A percentile compares a stretch with the other conserved stretches of the same genome.
Conservation (phyloP, 2,329 filamentous ascomycete species). For the Aaosphaeria arxii region DNA sequence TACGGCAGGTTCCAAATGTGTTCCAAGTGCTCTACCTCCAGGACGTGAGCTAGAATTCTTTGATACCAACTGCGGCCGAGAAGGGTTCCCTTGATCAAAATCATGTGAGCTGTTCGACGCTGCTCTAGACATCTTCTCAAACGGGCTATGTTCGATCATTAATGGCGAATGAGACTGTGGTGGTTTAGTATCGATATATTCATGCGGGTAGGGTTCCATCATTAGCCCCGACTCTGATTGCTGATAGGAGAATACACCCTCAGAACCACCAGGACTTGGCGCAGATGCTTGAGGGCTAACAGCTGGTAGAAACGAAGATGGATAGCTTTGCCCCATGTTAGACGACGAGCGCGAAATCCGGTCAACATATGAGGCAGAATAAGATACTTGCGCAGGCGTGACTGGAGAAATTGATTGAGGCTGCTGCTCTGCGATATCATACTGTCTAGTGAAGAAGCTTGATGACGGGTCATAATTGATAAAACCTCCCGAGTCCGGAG, state of each 20-base stretch:
- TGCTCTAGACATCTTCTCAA: neutral
- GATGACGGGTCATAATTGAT: conserved; percentile 26
- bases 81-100: too few relatives aligned
- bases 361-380: neutral
- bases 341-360: neutral
- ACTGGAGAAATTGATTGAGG: conserved; percentile 18
- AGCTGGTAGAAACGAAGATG: conserved; percentile 15
- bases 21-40: conserved; percentile 38
- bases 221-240: neutral
- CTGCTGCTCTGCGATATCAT: conserved; percentile 15
- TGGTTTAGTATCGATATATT: conserved; percentile 6
- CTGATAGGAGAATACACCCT: conserved; percentile 5
- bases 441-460: conserved; percentile 21
- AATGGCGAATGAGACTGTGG: conserved; percentile 6
- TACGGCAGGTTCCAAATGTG: conserved; percentile 32
- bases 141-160: conserved; percentile 2
- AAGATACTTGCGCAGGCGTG: conserved; percentile 12
- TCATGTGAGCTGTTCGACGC: neutral
- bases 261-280: conserved; percentile 29
- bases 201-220: neutral
- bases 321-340: conserved; percentile 1
- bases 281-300: conserved; percentile 22
- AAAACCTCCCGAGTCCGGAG: conserved; percentile 18
- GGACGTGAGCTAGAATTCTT: conserved; percentile 15
- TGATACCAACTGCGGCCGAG: too few relatives aligned